Evolutionary conservation across 108 stramenopile species (phyloP), one percentile per base, ranked within the genome.

Genomic region (Cylindrotheca fusiformis): DNA sequence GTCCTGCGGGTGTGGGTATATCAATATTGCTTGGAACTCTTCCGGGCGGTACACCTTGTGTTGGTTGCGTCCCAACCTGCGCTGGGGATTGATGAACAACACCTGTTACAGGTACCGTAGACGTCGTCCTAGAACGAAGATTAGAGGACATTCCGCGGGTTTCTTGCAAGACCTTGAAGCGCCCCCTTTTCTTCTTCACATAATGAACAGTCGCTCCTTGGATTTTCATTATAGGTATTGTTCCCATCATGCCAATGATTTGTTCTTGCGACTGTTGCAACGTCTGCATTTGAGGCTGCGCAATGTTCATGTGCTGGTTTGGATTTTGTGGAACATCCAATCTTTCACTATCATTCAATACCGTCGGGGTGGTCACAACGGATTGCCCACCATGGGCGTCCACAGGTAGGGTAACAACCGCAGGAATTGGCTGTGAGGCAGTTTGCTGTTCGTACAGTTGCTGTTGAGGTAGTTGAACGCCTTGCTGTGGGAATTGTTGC

Each of bases 111-210:
- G 27, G 20, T 4, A 3, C 25, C 19, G 51, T 4, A 5, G 50
- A 30, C 18, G 22, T 1, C 6, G 27, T 19, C n/a, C n/a, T n/a
- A n/a, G n/a, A n/a, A n/a, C n/a, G n/a, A n/a, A n/a, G n/a, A n/a
- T n/a, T n/a, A n/a, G n/a, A n/a, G n/a, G n/a, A n/a, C n/a, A n/a
- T n/a, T n/a, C n/a, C n/a, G n/a, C n/a, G n/a, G n/a, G 70, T 70
- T 22, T 72, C 62, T 48, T 78, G 66, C 60, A 78, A 63, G 8
- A 78, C 48, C 30, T 52, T 67, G 67, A 78, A 78, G 14, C 77
- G 65, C 0, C 77, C 77, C 52, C 71, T 77, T 25, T 68, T 77
- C 41, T 77, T 71, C 44, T 78, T 72, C 10, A 72, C 67, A 59
- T 65, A 55, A 3, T 67, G 59, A 49, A 62, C 51, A 26, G 60